phyloP scores from a whole-genome alignment of 352 stramenopile genomes.

The Peronosclerospora sorghi region DNA sequence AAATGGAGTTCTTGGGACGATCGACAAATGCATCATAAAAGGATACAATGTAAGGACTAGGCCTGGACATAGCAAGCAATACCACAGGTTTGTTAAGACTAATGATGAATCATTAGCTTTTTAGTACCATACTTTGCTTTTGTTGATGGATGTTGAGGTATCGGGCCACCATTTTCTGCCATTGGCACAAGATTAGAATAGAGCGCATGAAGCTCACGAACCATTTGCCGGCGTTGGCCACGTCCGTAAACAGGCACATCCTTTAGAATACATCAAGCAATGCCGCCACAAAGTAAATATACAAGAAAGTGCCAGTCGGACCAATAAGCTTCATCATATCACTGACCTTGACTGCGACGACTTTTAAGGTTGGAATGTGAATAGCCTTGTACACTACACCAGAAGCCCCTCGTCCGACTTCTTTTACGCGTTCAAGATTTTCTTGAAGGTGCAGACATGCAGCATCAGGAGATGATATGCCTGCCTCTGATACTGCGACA shows the following conservation, averaged over 20 bases:
- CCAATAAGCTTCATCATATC: background rate
- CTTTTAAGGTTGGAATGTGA: slow-evolving; percentile 85
- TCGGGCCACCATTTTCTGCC: slow-evolving; percentile 23
- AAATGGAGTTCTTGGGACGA: slow-evolving; percentile 80
- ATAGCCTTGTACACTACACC: slow-evolving; percentile 85
- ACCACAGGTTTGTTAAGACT: background rate
- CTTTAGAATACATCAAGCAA: slow-evolving; percentile 18
- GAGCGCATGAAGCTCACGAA: slow-evolving; percentile 80
- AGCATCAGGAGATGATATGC: slow-evolving; percentile 74
- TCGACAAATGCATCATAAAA: slow-evolving; percentile 91
- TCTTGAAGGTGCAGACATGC: slow-evolving; percentile 72
- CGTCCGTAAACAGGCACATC: slow-evolving; percentile 79
- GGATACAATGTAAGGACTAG: slow-evolving; percentile 84
- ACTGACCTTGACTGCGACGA: slow-evolving; percentile 82
- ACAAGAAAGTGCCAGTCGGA: background rate
- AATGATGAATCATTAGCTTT: background rate
- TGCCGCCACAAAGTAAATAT: slow-evolving; percentile 3
- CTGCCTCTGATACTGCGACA: slow-evolving; percentile 73
- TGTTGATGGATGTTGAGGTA: slow-evolving; percentile 9
- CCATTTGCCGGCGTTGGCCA: slow-evolving; percentile 81
- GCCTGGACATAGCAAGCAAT: slow-evolving; percentile 20
- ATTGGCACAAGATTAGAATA: slow-evolving; percentile 86
- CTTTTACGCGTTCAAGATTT: slow-evolving; percentile 67
- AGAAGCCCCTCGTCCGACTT: slow-evolving; percentile 69
- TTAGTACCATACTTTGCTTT: slow-evolving; percentile 30